A percentile compares a stretch with the other conserved stretches of the same genome.
phyloP scores from a whole-genome alignment of 2,329 filamentous ascomycete species.

The Teratosphaeria zuluensis region DNA sequence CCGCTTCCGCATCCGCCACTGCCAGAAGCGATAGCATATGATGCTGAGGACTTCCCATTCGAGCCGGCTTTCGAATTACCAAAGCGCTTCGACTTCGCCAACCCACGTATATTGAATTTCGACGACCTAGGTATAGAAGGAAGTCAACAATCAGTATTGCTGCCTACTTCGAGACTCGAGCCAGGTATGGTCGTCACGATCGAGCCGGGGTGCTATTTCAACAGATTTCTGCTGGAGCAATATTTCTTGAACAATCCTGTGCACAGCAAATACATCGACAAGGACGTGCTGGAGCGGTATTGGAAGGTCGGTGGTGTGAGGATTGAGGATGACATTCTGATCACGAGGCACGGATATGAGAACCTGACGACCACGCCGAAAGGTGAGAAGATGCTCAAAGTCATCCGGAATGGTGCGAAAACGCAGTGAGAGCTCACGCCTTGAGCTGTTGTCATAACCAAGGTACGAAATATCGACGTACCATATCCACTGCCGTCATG shows the following conservation, averaged over 20 bases:
- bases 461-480: background rate
- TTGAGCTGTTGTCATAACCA: background rate
- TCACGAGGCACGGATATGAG: slow-evolving; percentile 69
- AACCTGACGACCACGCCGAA: slow-evolving; percentile 71
- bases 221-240: slow-evolving; percentile 56
- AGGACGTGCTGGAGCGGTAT: slow-evolving; percentile 54
- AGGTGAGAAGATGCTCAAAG: slow-evolving; percentile 28
- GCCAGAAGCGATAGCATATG: background rate
- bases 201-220: slow-evolving; percentile 82
- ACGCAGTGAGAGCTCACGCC: background rate
- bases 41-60: background rate
- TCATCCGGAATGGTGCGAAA: slow-evolving; percentile 11
- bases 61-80: background rate
- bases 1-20: slow-evolving; percentile 22
- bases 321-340: slow-evolving; percentile 79
- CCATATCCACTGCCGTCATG: background rate
- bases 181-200: slow-evolving; percentile 80
- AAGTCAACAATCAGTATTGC: background rate
- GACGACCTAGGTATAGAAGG: too few relatives aligned
- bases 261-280: slow-evolving; percentile 56
- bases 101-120: background rate
- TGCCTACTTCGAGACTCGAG: slow-evolving; percentile 21
- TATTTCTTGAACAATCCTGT: slow-evolving; percentile 52
- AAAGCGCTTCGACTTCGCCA: background rate
- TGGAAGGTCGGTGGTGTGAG: slow-evolving; percentile 77